Evolutionary conservation across 2,329 filamentous ascomycete genomes (phyloP), one percentile per base, ranked within the genome.

Genomic region (Pestalotiopsis sp.): DNA sequence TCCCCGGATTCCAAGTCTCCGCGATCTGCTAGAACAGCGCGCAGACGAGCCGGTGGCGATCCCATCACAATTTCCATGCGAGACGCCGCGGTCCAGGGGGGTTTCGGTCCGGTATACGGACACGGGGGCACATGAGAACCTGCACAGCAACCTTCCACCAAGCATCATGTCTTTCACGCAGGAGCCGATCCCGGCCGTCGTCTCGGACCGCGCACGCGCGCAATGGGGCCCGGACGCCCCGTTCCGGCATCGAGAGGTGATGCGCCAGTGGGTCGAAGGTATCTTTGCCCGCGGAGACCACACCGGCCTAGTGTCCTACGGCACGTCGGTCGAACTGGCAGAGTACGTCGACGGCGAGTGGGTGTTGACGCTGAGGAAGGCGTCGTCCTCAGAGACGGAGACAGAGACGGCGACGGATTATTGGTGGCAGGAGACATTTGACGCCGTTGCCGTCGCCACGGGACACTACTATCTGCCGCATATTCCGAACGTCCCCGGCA

Each of bases 381-480:
- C 75, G 13, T 75, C 73, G 11, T 68, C 70, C 1, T n/a, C 62
- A 35, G 1, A 69, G 65, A 68, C 76, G 13, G 75, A 22, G n/a
- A 7, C 76, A 13, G 75, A 22, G n/a, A n/a, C 13, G 10, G 4
- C 44, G n/a, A 52, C 77, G 48, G 86, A 90, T 71, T 84, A 85
- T 68, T 91, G 89, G 88, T 90, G 88, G 88, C 78, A 78, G 0
- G 89, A 91, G 73, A 79, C 78, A 26, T 91, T 90, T 67, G 88
- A 91, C 71, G 88, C 86, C 0, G 81, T 91, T 0, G 79, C 90
- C 1, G 83, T 91, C 3, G 88, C 87, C 1, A 88, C 81, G 38
- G 88, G 88, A 0, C 88, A 90, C 70, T 91, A 87, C 70, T 84
- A 80, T 39, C 86, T 90, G 1, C 88, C 88, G 0, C 89, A 85